Base-by-base conservation (phyloP, 257 asterid species). In the Nicotiana undulata region DNA sequence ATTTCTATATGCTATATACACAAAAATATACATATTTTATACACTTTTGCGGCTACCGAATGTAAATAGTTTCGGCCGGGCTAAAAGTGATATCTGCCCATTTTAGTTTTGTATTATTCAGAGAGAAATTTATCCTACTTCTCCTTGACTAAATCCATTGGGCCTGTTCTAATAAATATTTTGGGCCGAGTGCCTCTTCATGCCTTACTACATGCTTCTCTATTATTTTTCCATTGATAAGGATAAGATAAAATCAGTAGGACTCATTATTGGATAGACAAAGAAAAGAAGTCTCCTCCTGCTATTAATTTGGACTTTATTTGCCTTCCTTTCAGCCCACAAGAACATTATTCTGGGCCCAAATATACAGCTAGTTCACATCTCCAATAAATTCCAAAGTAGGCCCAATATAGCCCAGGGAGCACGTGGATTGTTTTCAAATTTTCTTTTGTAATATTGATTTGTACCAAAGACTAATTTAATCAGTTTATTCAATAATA, bases 301-400 rank as follows among this genome's bases (percentile, higher is more conserved):
- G 9, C 9, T 55, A 17, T 67, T 9, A 67, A 3, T 44, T 65
- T 77, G 44, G 75, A 17, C 60, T 64, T 34, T 52, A 52, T 31
- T 82, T 81, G 63, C 4, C 24, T 63, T 32, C 46, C n/a, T 32
- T 67, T 81, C 52, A 63, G 85, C 77, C 75, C 82, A 55, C 34
- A 76, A 34, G n/a, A 10, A 15, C n/a, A 40, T n/a, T 61, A 59
- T 58, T 51, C 17, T 76, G 70, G 56, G 72, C 68, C 82, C 82
- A 81, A 52, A 13, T 63, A 28, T 13, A 63, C 15, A 2, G 44
- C 46, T 15, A 29, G 24, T 29, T 13, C 22, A 64, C 22, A 28
- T 40, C 49, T 40, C 49, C 49, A 40, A 40, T 70, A 12, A 68
- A n/a, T 67, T 37, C 31, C 10, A 40, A 46, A 46, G 76, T 68